phyloP scores from a whole-genome alignment of 176 grass and related monocot genomes.

The Zoysia pacifica region DNA sequence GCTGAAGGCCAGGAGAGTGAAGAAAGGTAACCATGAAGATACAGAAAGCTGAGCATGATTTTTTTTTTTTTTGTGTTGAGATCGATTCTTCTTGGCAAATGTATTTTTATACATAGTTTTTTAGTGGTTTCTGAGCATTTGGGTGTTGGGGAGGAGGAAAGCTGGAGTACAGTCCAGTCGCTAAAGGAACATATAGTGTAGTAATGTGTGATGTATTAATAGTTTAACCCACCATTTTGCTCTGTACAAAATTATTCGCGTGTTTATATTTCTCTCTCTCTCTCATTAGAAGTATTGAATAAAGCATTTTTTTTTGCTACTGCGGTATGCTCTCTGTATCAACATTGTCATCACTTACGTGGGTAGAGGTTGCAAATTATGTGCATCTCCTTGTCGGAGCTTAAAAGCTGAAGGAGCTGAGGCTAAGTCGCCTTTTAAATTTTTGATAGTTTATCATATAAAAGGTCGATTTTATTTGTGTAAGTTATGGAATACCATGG shows the following conservation, averaged over 20 bases:
- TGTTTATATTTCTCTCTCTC: not conserved
- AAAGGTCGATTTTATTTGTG: too few species aligned
- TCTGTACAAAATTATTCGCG: constrained; percentile 40
- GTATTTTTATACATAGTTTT: constrained; percentile 44
- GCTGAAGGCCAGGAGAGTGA: not conserved
- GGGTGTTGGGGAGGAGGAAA: constrained; percentile 28
- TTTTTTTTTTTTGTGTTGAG: constrained; percentile 33
- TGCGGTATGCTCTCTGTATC: not conserved
- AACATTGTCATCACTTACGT: not conserved
- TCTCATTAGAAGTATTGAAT: not conserved
- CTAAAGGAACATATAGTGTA: constrained; percentile 40
- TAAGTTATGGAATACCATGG: too few species aligned
- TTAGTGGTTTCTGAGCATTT: constrained; percentile 41
- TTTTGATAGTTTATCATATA: too few species aligned
- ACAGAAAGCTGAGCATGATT: constrained; percentile 34
- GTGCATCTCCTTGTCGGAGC: too few species aligned
- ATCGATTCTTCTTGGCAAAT: constrained; percentile 30
- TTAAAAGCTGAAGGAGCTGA: too few species aligned
- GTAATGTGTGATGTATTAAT: constrained; percentile 47
- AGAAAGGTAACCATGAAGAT: constrained; percentile 7
- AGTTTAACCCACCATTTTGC: constrained; percentile 34
- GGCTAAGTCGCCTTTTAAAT: too few species aligned
- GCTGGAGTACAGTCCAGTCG: constrained; percentile 43
- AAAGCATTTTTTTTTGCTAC: not conserved
- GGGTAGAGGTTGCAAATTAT: not conserved